Percentiles rank a stretch among this genome's conserved stretches.
Conservation (phyloP, 2,329 filamentous ascomycete genomes). For the Xylariomycetidae sp. region DNA sequence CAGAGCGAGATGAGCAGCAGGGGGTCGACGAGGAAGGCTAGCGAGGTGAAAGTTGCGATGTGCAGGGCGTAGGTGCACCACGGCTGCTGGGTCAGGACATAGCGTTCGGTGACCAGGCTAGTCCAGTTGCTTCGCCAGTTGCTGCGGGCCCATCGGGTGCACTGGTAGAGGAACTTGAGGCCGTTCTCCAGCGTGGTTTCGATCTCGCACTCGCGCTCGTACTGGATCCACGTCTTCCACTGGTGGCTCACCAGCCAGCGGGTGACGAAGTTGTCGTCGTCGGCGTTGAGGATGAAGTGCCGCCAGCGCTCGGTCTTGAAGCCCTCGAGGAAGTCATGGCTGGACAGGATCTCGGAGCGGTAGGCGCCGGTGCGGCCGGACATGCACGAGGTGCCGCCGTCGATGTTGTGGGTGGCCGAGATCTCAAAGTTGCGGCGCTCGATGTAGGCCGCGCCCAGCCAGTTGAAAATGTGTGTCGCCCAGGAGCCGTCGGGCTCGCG, state of each 20-base stretch:
- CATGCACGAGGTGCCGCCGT: slow-evolving; percentile 94
- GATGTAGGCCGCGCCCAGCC: slow-evolving; percentile 86
- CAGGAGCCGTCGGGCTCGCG: slow-evolving; percentile 57
- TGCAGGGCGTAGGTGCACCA: slow-evolving; percentile 95
- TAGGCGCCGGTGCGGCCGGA: slow-evolving; percentile 92
- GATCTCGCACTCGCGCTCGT: slow-evolving; percentile 83
- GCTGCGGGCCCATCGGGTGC: slow-evolving; percentile 89
- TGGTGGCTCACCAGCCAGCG: slow-evolving; percentile 88
- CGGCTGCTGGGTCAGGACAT: slow-evolving; percentile 79
- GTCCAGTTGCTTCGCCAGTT: slow-evolving; percentile 98
- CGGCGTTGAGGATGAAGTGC: slow-evolving; percentile 84
- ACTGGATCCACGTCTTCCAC: slow-evolving; percentile 95
- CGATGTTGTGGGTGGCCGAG: slow-evolving; percentile 88
- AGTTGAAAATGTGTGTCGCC: slow-evolving; percentile 69
- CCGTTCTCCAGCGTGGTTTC: slow-evolving; percentile 90
- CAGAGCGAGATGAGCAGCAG: slow-evolving; percentile 64
- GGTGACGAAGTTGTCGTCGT: slow-evolving; percentile 98
- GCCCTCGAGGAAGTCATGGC: slow-evolving; percentile 76
- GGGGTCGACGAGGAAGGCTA: slow-evolving; percentile 74
- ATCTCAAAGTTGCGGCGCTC: slow-evolving; percentile 95
- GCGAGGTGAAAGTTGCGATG: slow-evolving; percentile 84
- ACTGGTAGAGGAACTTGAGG: slow-evolving; percentile 85
- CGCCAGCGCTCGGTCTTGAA: slow-evolving; percentile 92
- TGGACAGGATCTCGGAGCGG: slow-evolving; percentile 78
- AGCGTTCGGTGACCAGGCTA: slow-evolving; percentile 74